Evolutionary conservation across 257 asterid species (phyloP).

Genomic region (Euphrasia confusa): DNA sequence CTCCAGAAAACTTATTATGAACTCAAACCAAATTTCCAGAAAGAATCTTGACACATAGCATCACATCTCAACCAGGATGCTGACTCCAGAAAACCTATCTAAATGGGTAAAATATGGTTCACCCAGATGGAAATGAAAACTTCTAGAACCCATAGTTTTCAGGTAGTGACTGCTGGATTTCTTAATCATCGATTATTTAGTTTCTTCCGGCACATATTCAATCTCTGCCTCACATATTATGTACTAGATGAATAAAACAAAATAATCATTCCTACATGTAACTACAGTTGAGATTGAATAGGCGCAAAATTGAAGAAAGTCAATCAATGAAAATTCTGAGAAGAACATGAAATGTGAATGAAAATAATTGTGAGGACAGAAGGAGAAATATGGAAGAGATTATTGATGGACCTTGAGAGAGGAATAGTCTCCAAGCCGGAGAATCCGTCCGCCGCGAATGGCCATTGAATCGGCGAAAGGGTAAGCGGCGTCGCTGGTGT

Average conservation of each 20-base stretch:
- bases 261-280: too few species aligned
- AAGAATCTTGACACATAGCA: constrained; percentile 4
- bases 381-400: too few species aligned
- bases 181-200: background rate
- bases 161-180: background rate
- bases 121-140: constrained; percentile 5
- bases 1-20: background rate
- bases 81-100: too few species aligned
- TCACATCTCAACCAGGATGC: background rate
- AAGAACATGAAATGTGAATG: too few species aligned
- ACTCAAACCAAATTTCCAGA: background rate
- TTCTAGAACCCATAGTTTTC: background rate
- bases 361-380: too few species aligned
- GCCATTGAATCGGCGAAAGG: constrained; percentile 83
- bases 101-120: background rate
- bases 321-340: too few species aligned
- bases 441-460: constrained; percentile 52
- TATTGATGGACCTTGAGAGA: constrained; percentile 39
- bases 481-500: constrained; percentile 60
- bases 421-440: constrained; percentile 52
- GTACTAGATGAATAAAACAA: background rate
- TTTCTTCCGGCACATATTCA: background rate
- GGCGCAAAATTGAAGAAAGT: too few species aligned
- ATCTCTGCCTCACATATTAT: background rate
- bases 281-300: too few species aligned